Percentiles rank a stretch among this genome's conserved stretches.
These are phyloP conservation scores for Pulicaria dysenterica DNA, from an alignment of 129 eudicot genomes.

Conservation along the genomic window DNA sequence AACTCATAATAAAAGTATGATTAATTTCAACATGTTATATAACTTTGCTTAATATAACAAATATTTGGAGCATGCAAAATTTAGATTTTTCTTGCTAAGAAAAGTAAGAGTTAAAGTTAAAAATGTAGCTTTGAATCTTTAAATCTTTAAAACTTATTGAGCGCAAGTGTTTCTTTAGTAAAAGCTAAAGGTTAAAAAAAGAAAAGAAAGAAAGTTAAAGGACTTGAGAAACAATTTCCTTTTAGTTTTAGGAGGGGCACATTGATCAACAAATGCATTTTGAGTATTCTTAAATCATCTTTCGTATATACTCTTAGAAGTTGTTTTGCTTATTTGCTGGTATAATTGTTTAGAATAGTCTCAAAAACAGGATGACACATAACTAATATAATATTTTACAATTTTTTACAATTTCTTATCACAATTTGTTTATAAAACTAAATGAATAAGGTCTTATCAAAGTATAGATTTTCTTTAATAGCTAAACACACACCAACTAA, in stretches of 20 bases:
- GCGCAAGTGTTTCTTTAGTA: constrained; percentile 25
- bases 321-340: too few relatives aligned
- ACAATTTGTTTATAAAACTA: too few relatives aligned
- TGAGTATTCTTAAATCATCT: neutral
- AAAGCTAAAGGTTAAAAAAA: constrained; percentile 21
- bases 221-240: constrained; percentile 25
- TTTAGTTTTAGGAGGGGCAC: constrained; percentile 5
- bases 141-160: neutral
- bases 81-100: neutral
- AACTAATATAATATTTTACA: too few relatives aligned
- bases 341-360: too few relatives aligned
- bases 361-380: too few relatives aligned
- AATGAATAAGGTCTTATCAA: too few relatives aligned
- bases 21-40: neutral
- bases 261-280: neutral
- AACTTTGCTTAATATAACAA: neutral
- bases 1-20: too few relatives aligned
- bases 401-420: too few relatives aligned
- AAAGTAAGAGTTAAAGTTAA: neutral
- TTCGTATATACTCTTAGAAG: too few relatives aligned
- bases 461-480: too few relatives aligned
- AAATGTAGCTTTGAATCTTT: constrained; percentile 6
- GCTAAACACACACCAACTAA: too few relatives aligned
- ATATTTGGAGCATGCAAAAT: neutral
- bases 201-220: constrained; percentile 32